These are phyloP conservation scores for Paramyrothecium roridum DNA, from an alignment of 2,329 filamentous ascomycete genomes.

Conservation along the genomic window DNA sequence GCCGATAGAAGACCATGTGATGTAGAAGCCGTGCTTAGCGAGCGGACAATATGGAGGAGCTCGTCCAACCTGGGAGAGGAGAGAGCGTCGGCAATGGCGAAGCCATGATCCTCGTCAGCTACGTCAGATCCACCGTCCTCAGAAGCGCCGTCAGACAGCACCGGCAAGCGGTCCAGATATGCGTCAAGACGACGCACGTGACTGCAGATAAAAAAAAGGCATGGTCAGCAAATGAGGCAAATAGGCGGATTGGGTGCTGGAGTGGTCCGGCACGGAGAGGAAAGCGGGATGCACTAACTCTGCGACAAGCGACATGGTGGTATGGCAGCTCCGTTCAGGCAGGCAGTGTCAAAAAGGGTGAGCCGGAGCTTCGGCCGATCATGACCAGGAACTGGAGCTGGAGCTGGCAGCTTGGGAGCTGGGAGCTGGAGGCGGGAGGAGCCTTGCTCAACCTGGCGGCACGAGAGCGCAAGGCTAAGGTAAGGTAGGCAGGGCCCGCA, in stretches of 20 bases:
- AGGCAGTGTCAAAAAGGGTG: background rate
- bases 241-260: background rate
- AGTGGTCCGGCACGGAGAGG: background rate
- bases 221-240: constrained; percentile 5
- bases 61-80: constrained; percentile 55
- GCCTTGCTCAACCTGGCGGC: background rate
- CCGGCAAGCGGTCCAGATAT: constrained; percentile 60
- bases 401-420: background rate
- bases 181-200: constrained; percentile 62
- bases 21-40: constrained; percentile 66
- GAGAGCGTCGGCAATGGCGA: constrained; percentile 36
- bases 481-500: background rate
- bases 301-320: constrained; percentile 23
- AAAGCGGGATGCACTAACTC: constrained; percentile 18
- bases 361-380: constrained; percentile 7
- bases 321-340: constrained; percentile 5
- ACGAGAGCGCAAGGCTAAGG: background rate
- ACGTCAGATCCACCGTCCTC: constrained; percentile 36
- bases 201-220: constrained; percentile 32
- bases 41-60: constrained; percentile 66
- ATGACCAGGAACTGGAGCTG: background rate
- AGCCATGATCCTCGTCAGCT: constrained; percentile 29
- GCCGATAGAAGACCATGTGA: constrained; percentile 60
- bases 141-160: constrained; percentile 35
- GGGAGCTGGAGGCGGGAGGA: background rate